Base-by-base conservation (phyloP, 1,139 yeast genomes). In the Yamadazyma atmosphaerica region DNA sequence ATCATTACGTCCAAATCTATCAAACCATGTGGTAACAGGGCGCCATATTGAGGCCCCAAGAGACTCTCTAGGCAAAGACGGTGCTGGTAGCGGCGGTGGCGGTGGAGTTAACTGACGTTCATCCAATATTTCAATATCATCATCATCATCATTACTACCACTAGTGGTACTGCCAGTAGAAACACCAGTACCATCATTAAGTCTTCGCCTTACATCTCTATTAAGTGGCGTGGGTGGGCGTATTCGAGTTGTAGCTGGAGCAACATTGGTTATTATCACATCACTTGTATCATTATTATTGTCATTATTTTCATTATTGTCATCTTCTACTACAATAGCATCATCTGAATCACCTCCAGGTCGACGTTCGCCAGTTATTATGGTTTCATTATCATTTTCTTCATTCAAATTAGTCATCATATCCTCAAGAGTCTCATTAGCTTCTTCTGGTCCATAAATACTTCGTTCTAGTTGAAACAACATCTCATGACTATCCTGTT, bases 71-170 rank as follows among this genome's bases (percentile, higher is more conserved):
- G 23, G 23, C 23, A 21, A 21, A 21, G 7, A 7, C 23, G 19
- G 12, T 28, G 21, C 21, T 15, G 13, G 21, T 9, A 21, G 19
- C 9, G 31, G 31, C 5, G 21, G 31, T 16, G 31, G 31, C 5
- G 31, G 31, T 28, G 31, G 19, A 5, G 19, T 28, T 14, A 35
- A 14, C 19, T 16, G 14, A 31, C 45, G 36, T 32, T 45, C 49
- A 17, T 54, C 58, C 10, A 61, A 46, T 7, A 65, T 60, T 40
- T 61, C 52, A 6, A 63, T 42, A 17, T 63, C 68, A 31, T 57
- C 64, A 31, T 53, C 57, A 25, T 29, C 35, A 9, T 27, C 33
- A 32, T 15, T 16, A 21, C 8, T 14, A 19, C 21, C 22, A 4
- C 15, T 15, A 31, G 5, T n/a, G n/a, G n/a, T n/a, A n/a, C n/a